Evolutionary conservation across 148 eudicot species (phyloP), one percentile per base, ranked within the genome.

Genomic region (Polygonum maritimum): DNA sequence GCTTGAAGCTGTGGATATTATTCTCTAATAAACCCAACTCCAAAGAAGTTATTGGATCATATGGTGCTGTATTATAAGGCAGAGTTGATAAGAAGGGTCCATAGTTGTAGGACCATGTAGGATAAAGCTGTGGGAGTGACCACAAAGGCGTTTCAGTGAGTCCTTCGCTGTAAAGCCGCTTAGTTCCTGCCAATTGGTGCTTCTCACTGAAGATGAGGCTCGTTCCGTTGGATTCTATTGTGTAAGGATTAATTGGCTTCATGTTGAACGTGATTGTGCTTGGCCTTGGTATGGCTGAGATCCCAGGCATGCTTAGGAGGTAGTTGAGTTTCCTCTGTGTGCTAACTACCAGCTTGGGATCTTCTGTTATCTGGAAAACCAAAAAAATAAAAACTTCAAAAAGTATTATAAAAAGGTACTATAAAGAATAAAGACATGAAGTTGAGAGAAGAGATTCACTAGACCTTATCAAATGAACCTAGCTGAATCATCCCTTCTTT

Each of bases 261-360:
- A 67, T 35, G 71, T 36, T 67, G 71, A 36, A 35, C 21, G 71
- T 67, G 44, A 33, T 67, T 67, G 71, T 14, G 40, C 18, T 63
- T 31, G 70, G 71, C n/a, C 71, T 67, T 67, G 71, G 71, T 67
- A 67, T 38, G 3, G 45, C 19, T 67, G 71, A 67, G 9, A 67
- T 67, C 38, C 71, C 71, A 15, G 71, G 71, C 38, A 67, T 67
- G 71, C 71, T 67, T n/a, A 67, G 44, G 44, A 67, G 71, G 45
- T 67, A 67, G n/a, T 33, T 67, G 45, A 67, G 6, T 36, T 36
- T 67, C 21, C 36, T 67, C 22, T 67, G 71, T 67, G 44, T 67
- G 71, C 2, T 36, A 35, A 18, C 44, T 36, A 67, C 45, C 8
- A 67, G 16, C 71, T 67, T 67, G 45, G 45, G 71, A 67, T 67